These are phyloP conservation scores for Apiospora hydei DNA, from an alignment of 2,329 filamentous ascomycete genomes.

Conservation along the genomic window DNA sequence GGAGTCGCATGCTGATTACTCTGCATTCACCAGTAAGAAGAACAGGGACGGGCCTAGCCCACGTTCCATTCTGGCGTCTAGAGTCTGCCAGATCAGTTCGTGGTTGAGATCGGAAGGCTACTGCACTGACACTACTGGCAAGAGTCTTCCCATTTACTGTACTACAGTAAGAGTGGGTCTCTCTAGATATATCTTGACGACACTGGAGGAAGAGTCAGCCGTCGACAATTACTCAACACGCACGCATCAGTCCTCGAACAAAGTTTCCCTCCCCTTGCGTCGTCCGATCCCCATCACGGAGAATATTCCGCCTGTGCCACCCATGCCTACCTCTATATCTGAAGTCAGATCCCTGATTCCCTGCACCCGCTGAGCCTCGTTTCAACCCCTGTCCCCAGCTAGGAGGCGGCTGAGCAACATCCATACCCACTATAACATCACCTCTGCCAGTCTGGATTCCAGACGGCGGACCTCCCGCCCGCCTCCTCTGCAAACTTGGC, in stretches of 20 bases:
- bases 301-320: conserved; percentile 11
- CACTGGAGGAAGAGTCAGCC: background rate
- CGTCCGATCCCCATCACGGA: background rate
- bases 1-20: background rate
- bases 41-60: background rate
- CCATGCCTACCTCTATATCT: background rate
- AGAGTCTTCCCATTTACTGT: background rate
- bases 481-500: background rate
- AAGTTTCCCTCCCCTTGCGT: background rate
- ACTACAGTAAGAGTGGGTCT: conserved; percentile 4
- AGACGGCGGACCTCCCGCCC: background rate
- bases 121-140: background rate
- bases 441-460: background rate
- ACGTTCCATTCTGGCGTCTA: background rate
- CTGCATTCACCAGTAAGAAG: background rate
- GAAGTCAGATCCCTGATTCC: conserved; percentile 1
- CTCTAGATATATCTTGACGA: background rate
- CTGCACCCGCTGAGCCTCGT: conserved; percentile 15
- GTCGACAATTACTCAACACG: background rate
- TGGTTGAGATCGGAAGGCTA: background rate
- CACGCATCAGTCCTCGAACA: conserved; percentile 8
- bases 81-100: background rate
- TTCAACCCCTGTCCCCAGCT: conserved; percentile 16
- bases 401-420: conserved; percentile 17
- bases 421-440: background rate